Percentiles rank a stretch among this genome's conserved stretches.
phyloP scores from a whole-genome alignment of 345 rosid species.

The Eucalyptus sideroxylon region DNA sequence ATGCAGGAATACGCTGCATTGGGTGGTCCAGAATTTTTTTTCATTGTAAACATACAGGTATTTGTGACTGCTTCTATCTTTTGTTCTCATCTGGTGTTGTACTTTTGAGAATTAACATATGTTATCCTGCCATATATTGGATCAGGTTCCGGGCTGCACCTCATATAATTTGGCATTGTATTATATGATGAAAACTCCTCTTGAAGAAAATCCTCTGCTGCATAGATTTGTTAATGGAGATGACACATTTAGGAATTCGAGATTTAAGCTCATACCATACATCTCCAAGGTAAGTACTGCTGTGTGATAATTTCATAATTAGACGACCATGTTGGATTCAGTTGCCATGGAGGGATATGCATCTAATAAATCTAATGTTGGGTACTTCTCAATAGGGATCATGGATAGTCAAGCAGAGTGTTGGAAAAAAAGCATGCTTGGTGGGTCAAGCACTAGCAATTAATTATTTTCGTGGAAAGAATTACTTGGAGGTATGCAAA shows the following conservation, averaged over 20 bases:
- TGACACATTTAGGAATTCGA: constrained; percentile 79
- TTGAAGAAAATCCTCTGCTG: constrained; percentile 65
- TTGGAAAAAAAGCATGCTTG: constrained; percentile 83
- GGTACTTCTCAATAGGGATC: constrained; percentile 46
- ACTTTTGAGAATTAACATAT: background rate
- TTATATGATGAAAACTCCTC: constrained; percentile 59
- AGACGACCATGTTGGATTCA: background rate
- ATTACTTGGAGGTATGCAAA: constrained; percentile 73
- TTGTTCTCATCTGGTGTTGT: background rate
- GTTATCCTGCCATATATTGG: background rate
- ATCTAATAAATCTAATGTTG: background rate
- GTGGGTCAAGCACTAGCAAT: constrained; percentile 71
- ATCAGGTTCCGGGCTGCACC: constrained; percentile 66
- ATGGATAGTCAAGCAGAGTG: constrained; percentile 95
- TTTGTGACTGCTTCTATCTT: background rate
- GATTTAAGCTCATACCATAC: constrained; percentile 90
- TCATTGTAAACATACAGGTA: constrained; percentile 74
- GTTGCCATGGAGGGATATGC: background rate
- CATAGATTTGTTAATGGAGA: constrained; percentile 78
- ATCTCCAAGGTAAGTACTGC: constrained; percentile 54
- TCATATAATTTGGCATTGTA: constrained; percentile 57
- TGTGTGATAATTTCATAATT: background rate
- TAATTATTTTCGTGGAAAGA: constrained; percentile 53
- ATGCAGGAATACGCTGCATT: constrained; percentile 40
- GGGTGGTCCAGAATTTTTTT: constrained; percentile 75